Evolutionary conservation across 2,329 filamentous ascomycete genomes (phyloP).

Genomic region (Aspergillus sp.): DNA sequence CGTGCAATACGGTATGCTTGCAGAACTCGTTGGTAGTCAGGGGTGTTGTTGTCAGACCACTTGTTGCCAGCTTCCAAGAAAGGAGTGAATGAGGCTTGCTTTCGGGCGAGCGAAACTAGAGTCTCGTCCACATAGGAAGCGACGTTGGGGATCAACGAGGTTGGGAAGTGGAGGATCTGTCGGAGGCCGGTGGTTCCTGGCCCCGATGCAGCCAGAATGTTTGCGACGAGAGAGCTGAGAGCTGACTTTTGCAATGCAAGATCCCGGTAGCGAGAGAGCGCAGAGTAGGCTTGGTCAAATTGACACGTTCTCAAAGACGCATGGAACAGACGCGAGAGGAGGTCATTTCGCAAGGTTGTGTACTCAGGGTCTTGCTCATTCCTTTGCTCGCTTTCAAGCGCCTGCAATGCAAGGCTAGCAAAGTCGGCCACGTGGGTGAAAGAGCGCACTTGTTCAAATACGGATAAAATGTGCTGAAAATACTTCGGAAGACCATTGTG

Average conservation of each 20-base stretch:
- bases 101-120: constrained; percentile 66
- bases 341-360: constrained; percentile 55
- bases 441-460: constrained; percentile 74
- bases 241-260: constrained; percentile 66
- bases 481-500: constrained; percentile 75
- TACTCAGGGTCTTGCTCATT: constrained; percentile 33
- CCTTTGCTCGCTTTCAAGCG: constrained; percentile 36
- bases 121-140: constrained; percentile 74
- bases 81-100: constrained; percentile 58
- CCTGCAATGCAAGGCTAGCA: constrained; percentile 68
- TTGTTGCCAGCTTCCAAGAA: constrained; percentile 32
- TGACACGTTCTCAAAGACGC: constrained; percentile 73
- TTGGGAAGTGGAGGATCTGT: constrained; percentile 67
- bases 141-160: constrained; percentile 59
- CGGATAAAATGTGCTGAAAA: constrained; percentile 75
- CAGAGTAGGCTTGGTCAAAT: constrained; percentile 78
- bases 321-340: constrained; percentile 79
- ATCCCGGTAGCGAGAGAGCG: constrained; percentile 69
- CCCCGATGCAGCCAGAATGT: constrained; percentile 36
- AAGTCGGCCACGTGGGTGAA: constrained; percentile 83
- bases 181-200: constrained; percentile 45
- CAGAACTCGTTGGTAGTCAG: constrained; percentile 81
- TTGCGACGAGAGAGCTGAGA: constrained; percentile 61
- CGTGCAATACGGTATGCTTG: constrained; percentile 85
- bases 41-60: constrained; percentile 33